Evolutionary conservation across 1,284 basidiomycete genomes (phyloP).

Genomic region (Malassezia yamatoensis): DNA sequence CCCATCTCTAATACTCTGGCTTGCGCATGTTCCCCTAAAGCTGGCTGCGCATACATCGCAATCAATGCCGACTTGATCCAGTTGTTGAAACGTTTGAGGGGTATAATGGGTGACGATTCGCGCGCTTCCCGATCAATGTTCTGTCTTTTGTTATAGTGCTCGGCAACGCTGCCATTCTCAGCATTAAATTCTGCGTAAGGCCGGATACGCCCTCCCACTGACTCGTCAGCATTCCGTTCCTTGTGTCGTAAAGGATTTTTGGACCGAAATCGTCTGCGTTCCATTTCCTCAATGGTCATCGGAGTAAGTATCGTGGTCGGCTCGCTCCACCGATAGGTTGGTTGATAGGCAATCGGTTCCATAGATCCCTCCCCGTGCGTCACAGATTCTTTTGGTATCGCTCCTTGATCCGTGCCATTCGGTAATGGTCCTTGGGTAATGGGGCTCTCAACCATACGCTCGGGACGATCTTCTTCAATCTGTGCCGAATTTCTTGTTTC

Average conservation of each 20-base stretch:
- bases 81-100: conserved; percentile 94
- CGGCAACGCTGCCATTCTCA: conserved; percentile 1
- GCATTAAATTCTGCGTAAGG: conserved; percentile 16
- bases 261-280: conserved; percentile 21
- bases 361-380: neutral
- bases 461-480: too few relatives aligned
- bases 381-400: neutral
- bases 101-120: conserved; percentile 85
- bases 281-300: conserved; percentile 26
- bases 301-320: conserved; percentile 23
- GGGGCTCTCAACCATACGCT: too few relatives aligned
- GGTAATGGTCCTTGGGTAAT: too few relatives aligned
- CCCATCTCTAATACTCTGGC: conserved; percentile 89
- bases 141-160: conserved; percentile 66
- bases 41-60: conserved; percentile 19
- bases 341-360: conserved; percentile 17
- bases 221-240: neutral
- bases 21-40: conserved; percentile 13
- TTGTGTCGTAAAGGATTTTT: conserved; percentile 26
- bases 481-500: too few relatives aligned
- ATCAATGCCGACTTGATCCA: conserved; percentile 53
- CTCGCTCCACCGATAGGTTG: conserved; percentile 22
- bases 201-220: conserved; percentile 6
- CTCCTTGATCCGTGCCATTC: too few relatives aligned
- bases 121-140: conserved; percentile 78